Conservation (phyloP, 257 asterid species). For the Solanum gracilifrons region DNA sequence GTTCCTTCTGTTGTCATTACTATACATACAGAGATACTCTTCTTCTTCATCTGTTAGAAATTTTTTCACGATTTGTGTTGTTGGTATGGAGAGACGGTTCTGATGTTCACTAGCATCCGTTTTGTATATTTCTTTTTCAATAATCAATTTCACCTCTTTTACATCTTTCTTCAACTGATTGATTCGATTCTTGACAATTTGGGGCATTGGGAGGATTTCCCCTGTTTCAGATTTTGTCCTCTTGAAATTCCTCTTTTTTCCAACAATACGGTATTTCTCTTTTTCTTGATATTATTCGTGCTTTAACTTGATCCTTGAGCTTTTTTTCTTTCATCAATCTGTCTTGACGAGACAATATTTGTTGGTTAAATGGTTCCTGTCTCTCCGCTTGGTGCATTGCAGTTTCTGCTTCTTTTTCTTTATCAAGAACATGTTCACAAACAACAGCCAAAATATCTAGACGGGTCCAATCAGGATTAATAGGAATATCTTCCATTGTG, state of each 20-base stretch:
- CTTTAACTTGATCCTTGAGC: neutral
- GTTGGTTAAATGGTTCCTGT: neutral
- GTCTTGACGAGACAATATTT: too few species aligned
- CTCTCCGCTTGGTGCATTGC: too few species aligned
- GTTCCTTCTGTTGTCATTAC: neutral
- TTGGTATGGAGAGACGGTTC: neutral
- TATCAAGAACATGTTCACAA: too few species aligned
- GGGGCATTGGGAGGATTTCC: neutral
- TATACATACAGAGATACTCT: neutral
- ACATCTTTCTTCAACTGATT: too few species aligned
- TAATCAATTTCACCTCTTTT: neutral
- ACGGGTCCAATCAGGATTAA: too few species aligned
- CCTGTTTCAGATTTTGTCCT: neutral
- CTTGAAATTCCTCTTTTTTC: neutral
- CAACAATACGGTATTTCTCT: neutral
- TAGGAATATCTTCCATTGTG: too few species aligned
- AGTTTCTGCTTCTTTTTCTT: too few species aligned
- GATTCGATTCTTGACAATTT: neutral
- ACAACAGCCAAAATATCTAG: too few species aligned
- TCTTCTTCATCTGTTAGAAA: neutral
- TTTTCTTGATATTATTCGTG: neutral
- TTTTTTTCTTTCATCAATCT: neutral
- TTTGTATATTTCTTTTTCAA: neutral
- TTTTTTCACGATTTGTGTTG: neutral
- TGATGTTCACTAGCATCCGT: neutral